Base-by-base conservation (phyloP, 495 filamentous ascomycete species). In the Penicillium subrubescens region DNA sequence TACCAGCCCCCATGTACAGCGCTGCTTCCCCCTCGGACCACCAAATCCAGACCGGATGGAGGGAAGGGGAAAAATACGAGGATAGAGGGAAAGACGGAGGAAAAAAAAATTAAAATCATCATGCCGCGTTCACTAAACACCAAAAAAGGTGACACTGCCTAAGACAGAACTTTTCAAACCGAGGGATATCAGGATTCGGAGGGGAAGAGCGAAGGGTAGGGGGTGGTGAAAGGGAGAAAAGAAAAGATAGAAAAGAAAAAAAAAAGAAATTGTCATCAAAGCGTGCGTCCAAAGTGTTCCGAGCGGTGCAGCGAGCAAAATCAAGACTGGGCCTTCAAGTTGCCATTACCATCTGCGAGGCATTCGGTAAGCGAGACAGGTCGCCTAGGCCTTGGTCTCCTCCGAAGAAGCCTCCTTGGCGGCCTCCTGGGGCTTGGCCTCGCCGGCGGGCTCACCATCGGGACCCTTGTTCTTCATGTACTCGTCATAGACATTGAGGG, bases 401-500 rank as follows among this genome's bases (percentile, higher is more conserved):
- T 82, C 80, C 35, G 74, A 68, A 37, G 76, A 66, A 64, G 68
- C 63, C 74, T 81, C 79, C 74, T 79, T 76, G 27, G 73, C 72
- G 62, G 72, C 73, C 73, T 82, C 80, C 75, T 81, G 69, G 70
- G 78, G 74, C 75, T 82, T 81, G 61, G 73, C 52, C 63, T 81
- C 78, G 52, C 59, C 72, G 63, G 75, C 56, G 39, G 71, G 57
- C 66, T 78, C 77, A 53, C 73, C 70, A 67, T 79, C 79, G 66
- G 70, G 73, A 68, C 77, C 75, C 78, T 82, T 82, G 76, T 86
- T 89, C 87, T 97, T 97, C 78, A 97, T 88, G 73, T 99, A 99
- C 76, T 98, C 96, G 70, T 99, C 92, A 77, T 97, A 99, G 64
- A 99, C 95, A 64, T 84, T 91, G 73, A 99, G 88, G 61, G 95